Evolutionary conservation across 352 stramenopile species (phyloP).

Genomic region (Phytophthora cajani): DNA sequence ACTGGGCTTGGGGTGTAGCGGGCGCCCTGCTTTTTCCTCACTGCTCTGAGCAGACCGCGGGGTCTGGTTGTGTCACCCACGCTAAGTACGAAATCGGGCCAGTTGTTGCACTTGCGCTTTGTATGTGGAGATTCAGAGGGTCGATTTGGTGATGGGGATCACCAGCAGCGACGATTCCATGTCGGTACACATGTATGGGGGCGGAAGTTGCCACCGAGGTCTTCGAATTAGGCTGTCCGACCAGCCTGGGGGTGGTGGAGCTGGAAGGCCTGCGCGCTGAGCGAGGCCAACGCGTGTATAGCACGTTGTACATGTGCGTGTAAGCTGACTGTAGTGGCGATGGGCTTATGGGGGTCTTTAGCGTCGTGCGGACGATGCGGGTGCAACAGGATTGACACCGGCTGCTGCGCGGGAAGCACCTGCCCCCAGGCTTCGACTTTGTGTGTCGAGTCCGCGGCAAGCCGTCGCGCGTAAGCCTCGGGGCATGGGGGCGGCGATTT

Average conservation of each 20-base stretch:
- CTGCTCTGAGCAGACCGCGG: constrained; percentile 9
- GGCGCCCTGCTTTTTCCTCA: constrained; percentile 20
- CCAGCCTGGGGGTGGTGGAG: too few relatives aligned
- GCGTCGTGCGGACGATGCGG: constrained; percentile 11
- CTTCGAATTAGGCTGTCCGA: too few relatives aligned
- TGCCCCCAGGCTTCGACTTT: not conserved
- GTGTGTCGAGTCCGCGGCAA: too few relatives aligned
- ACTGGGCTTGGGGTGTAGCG: not conserved
- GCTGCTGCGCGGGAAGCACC: constrained; percentile 3
- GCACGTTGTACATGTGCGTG: too few relatives aligned
- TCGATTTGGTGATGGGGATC: not conserved
- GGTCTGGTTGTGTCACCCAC: not conserved
- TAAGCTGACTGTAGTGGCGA: too few relatives aligned
- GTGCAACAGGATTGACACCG: constrained; percentile 24
- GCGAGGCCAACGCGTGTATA: too few relatives aligned
- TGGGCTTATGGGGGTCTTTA: constrained; percentile 7
- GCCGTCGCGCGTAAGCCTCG: too few relatives aligned
- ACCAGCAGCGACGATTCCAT: not conserved
- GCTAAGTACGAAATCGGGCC: constrained; percentile 43
- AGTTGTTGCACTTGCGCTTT: constrained; percentile 33
- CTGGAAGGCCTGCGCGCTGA: not conserved
- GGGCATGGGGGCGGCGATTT: too few relatives aligned
- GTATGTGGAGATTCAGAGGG: constrained; percentile 3
- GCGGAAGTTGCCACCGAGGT: too few relatives aligned
- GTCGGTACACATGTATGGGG: too few relatives aligned